A percentile compares a stretch with the other conserved stretches of the same genome.
phyloP scores from a whole-genome alignment of 2,329 filamentous ascomycete species.

The Cladosporium velox region DNA sequence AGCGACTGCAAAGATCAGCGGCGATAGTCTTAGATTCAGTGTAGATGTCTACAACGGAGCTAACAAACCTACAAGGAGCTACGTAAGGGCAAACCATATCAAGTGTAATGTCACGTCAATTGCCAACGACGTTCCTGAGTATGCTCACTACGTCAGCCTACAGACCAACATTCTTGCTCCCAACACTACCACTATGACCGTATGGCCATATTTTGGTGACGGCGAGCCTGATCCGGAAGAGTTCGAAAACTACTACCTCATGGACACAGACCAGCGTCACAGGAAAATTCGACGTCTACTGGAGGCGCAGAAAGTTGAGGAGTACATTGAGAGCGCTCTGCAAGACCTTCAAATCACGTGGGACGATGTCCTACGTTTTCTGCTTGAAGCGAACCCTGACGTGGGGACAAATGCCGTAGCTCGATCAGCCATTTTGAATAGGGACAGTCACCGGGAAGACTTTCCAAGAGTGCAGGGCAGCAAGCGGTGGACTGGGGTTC shows the following conservation, averaged over 20 bases:
- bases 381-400: constrained; percentile 37
- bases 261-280: constrained; percentile 35
- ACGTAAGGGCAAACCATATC: not conserved
- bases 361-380: constrained; percentile 42
- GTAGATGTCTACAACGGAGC: constrained; percentile 9
- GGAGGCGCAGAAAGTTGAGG: constrained; percentile 40
- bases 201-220: constrained; percentile 44
- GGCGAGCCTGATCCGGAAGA: constrained; percentile 36
- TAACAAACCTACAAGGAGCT: not conserved
- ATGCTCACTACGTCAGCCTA: constrained; percentile 46
- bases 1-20: constrained; percentile 1
- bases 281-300: constrained; percentile 39
- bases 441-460: constrained; percentile 37
- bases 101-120: constrained; percentile 2
- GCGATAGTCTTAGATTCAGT: not conserved
- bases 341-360: constrained; percentile 39
- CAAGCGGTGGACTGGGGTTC: constrained; percentile 37
- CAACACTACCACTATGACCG: constrained; percentile 45
- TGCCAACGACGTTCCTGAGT: constrained; percentile 39
- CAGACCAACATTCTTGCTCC: constrained; percentile 45
- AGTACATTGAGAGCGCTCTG: constrained; percentile 40
- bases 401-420: constrained; percentile 28
- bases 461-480: constrained; percentile 32
- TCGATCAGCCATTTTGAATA: constrained; percentile 23
- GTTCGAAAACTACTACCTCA: constrained; percentile 32